Percentiles rank a stretch among this genome's conserved stretches.
phyloP scores from a whole-genome alignment of 2,329 filamentous ascomycete species.

The Exophiala spinifera region DNA sequence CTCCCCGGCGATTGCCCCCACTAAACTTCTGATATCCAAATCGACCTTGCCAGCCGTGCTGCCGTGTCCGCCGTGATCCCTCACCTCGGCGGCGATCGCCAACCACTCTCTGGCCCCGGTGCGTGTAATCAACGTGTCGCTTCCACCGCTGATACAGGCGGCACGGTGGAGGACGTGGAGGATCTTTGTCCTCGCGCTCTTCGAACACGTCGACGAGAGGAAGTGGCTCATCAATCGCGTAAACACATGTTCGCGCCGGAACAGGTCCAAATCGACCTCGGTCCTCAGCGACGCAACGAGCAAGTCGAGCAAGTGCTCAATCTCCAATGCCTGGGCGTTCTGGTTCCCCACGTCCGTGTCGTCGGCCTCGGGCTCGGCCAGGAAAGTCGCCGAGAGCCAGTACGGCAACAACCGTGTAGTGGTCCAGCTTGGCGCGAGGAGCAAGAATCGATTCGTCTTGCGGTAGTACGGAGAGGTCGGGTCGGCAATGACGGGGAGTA shows the following conservation, averaged over 20 bases:
- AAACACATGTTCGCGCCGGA: slow-evolving; percentile 62
- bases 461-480: slow-evolving; percentile 80
- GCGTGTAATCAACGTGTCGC: slow-evolving; percentile 70
- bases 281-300: slow-evolving; percentile 19
- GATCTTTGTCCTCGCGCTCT: slow-evolving; percentile 61
- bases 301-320: slow-evolving; percentile 47
- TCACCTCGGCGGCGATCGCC: slow-evolving; percentile 6
- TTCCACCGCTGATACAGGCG: slow-evolving; percentile 68
- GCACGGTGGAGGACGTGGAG: slow-evolving; percentile 62
- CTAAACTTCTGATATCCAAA: slow-evolving; percentile 7
- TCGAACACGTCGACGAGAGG: slow-evolving; percentile 61
- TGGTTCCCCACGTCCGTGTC: slow-evolving; percentile 59
- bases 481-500: slow-evolving; percentile 65
- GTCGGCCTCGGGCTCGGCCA: slow-evolving; percentile 70
- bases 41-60: slow-evolving; percentile 7
- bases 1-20: slow-evolving; percentile 10
- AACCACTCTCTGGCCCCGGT: slow-evolving; percentile 71
- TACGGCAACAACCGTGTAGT: slow-evolving; percentile 54
- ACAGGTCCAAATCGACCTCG: slow-evolving; percentile 46
- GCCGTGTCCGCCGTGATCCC: slow-evolving; percentile 17
- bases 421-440: slow-evolving; percentile 72
- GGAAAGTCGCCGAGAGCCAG: slow-evolving; percentile 67
- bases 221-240: slow-evolving; percentile 71
- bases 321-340: slow-evolving; percentile 36
- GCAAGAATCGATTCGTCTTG: slow-evolving; percentile 82